Conservation (phyloP, 805 yeast genomes). For the Candida easanensis region DNA sequence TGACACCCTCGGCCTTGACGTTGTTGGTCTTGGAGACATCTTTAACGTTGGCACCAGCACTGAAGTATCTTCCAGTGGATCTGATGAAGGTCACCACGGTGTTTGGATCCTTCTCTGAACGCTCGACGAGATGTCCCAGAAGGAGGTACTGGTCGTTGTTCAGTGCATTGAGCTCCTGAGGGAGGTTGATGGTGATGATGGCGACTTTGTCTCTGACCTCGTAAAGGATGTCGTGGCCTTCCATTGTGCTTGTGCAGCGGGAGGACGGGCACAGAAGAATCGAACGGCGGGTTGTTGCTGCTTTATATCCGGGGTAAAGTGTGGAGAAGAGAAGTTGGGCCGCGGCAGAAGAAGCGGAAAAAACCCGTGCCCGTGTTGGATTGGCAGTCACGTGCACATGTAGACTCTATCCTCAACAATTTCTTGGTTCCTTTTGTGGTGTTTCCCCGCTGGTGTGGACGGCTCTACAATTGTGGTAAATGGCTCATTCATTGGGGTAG, state of each 20-base stretch:
- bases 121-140: conserved; percentile 55
- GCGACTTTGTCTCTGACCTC: conserved; percentile 43
- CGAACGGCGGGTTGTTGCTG: too few species aligned
- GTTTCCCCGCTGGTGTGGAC: too few species aligned
- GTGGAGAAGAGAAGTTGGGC: too few species aligned
- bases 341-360: too few species aligned
- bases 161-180: conserved; percentile 63
- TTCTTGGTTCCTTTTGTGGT: too few species aligned
- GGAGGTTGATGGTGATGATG: conserved; percentile 64
- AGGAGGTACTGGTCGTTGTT: conserved; percentile 60
- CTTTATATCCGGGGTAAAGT: too few species aligned
- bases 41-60: conserved; percentile 80
- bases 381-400: too few species aligned
- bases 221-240: conserved; percentile 29
- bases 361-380: too few species aligned
- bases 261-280: background rate
- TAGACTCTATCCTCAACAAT: too few species aligned
- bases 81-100: conserved; percentile 65
- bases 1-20: conserved; percentile 24
- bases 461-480: too few species aligned
- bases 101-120: conserved; percentile 59
- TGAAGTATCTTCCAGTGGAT: conserved; percentile 71
- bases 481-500: too few species aligned
- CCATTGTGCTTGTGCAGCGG: conserved; percentile 14
- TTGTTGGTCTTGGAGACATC: conserved; percentile 20